Percentiles rank a stretch among this genome's conserved stretches.
phyloP scores from a whole-genome alignment of 306 rosid genomes.

The Hippophae tibetana region DNA sequence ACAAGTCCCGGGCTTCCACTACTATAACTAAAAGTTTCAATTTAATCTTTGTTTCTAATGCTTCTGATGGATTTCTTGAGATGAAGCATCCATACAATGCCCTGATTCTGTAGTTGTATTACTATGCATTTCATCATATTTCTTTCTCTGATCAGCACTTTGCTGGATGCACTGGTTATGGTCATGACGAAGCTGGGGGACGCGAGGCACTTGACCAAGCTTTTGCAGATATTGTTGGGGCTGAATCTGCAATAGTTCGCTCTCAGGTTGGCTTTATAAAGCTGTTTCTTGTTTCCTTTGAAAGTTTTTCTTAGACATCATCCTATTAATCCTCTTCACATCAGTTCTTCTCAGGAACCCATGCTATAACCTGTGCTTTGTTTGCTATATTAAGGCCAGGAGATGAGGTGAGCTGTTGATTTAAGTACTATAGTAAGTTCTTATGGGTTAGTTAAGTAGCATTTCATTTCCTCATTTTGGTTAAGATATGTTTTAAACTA shows the following conservation, averaged over 20 bases:
- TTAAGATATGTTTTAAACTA: constrained; percentile 33
- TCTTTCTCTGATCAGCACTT: constrained; percentile 50
- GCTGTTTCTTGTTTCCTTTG: constrained; percentile 2
- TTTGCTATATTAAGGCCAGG: constrained; percentile 79
- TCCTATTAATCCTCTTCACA: constrained; percentile 6
- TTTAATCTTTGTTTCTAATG: constrained; percentile 1
- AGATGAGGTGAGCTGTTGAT: constrained; percentile 62
- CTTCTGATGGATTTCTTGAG: background rate
- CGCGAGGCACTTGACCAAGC: constrained; percentile 88
- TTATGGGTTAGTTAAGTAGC: constrained; percentile 3
- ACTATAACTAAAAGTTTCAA: too few relatives aligned
- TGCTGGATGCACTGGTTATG: constrained; percentile 91
- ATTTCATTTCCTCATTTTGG: background rate
- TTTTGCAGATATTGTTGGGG: constrained; percentile 87
- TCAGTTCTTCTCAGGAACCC: constrained; percentile 99
- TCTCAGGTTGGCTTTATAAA: constrained; percentile 52
- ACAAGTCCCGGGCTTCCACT: background rate
- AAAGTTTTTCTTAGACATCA: background rate
- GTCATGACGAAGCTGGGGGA: constrained; percentile 97
- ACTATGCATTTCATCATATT: constrained; percentile 7
- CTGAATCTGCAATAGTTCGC: constrained; percentile 87
- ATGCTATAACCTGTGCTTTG: constrained; percentile 85
- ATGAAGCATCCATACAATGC: background rate
- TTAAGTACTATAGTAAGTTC: constrained; percentile 12
- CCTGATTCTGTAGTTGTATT: background rate